Conservation (phyloP, 352 stramenopile species). For the Hyaloperonospora arabidopsidis region DNA sequence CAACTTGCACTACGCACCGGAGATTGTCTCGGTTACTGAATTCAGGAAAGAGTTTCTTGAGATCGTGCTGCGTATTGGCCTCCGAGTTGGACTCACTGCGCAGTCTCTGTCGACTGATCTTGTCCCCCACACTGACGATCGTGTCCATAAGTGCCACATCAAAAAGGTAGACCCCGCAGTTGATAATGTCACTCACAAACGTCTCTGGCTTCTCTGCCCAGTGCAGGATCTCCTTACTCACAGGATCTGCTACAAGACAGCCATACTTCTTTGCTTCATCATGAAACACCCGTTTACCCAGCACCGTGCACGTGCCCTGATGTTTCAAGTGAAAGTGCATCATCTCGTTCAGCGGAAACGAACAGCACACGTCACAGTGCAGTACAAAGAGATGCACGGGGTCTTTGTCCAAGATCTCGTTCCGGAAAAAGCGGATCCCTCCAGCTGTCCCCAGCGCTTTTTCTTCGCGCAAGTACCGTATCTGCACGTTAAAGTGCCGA, state of each 20-base stretch:
- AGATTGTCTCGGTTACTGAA: slow-evolving; percentile 83
- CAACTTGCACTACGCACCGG: slow-evolving; percentile 28
- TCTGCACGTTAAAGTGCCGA: slow-evolving; percentile 78
- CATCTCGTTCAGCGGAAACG: slow-evolving; percentile 84
- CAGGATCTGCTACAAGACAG: slow-evolving; percentile 70
- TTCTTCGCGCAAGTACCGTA: slow-evolving; percentile 74
- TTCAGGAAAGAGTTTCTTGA: slow-evolving; percentile 84
- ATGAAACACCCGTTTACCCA: slow-evolving; percentile 84
- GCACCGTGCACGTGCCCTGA: slow-evolving; percentile 58
- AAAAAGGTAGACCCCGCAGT: slow-evolving; percentile 86
- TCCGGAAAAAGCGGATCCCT: slow-evolving; percentile 74
- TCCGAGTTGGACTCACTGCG: slow-evolving; percentile 66
- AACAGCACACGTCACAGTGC: slow-evolving; percentile 85
- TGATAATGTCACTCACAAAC: slow-evolving; percentile 88
- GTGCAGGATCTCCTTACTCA: slow-evolving; percentile 78
- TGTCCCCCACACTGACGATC: slow-evolving; percentile 72
- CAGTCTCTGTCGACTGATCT: slow-evolving; percentile 70
- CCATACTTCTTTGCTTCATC: slow-evolving; percentile 86
- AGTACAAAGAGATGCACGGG: slow-evolving; percentile 73
- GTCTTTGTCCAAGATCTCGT: slow-evolving; percentile 75
- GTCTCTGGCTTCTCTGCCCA: slow-evolving; percentile 87
- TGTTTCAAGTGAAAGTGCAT: slow-evolving; percentile 83
- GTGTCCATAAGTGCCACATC: slow-evolving; percentile 73
- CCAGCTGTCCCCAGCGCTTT: slow-evolving; percentile 79
- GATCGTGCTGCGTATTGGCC: slow-evolving; percentile 63